Base-by-base conservation (phyloP, 768 basidiomycete species). In the Chalciporus pseudorubinellus region DNA sequence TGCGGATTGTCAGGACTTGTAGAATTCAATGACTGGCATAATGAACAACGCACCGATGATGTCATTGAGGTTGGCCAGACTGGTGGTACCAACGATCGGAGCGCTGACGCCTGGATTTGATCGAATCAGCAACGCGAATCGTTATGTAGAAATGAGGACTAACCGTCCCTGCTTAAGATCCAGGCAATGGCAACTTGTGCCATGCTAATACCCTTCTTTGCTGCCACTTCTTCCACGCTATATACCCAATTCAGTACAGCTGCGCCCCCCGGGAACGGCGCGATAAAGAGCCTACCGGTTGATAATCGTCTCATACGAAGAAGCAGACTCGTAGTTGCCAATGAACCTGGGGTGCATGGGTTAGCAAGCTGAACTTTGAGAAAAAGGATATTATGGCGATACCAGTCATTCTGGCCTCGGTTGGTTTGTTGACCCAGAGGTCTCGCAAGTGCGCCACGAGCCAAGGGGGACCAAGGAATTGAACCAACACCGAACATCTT, bases 401-500 rank as follows among this genome's bases (percentile, higher is more conserved):
- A 61, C 66, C 66, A 63, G 45, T 70, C 66, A 12, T 3, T 47
- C 41, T 65, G 50, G 2, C 48, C 60, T 26, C 65, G 60, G 20
- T 48, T 54, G 12, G 59, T 68, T 48, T 68, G 67, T 47, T 69
- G 58, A 13, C 67, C 61, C 34, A 67, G 40, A 12, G 74, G 69
- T 31, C 72, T 64, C 16, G 69, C 62, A 39, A 71, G 67, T 48
- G 62, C 62, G 9, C 74, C 74, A 19, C 71, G 67, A 13, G 66
- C 71, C 12, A 76, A 63, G 6, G 76, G 76, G 13, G 69, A 70
- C 77, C 77, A 79, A 7, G 75, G 76, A 46, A 78, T 75, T 21
- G 68, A 60, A 1, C 77, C 78, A 24, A 75, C 70, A 42, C 77
- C 77, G 48, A 74, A 71, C 59, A 71, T 66, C 58, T 76, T 67